A percentile compares a stretch with the other conserved stretches of the same genome.
These are phyloP conservation scores for Athelia psychrophila DNA, from an alignment of 1,284 basidiomycete species.

Conservation along the genomic window DNA sequence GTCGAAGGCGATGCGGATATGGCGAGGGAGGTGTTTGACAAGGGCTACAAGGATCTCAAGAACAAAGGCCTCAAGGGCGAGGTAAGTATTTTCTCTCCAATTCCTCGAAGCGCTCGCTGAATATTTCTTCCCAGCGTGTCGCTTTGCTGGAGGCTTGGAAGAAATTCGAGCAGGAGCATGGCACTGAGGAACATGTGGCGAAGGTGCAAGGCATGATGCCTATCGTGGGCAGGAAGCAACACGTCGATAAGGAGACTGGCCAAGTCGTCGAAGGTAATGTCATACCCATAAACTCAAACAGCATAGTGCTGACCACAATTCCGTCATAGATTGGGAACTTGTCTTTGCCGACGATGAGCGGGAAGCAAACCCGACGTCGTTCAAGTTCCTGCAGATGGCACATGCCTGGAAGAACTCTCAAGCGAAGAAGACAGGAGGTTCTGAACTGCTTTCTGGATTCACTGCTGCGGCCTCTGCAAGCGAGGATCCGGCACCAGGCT, in stretches of 20 bases:
- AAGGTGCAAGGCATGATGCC: slow-evolving; percentile 91
- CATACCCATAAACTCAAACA: not conserved
- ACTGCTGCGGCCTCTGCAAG: slow-evolving; percentile 31
- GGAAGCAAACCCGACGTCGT: slow-evolving; percentile 87
- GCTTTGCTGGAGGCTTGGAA: slow-evolving; percentile 93
- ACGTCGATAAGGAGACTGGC: slow-evolving; percentile 80
- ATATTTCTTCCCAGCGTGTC: slow-evolving; percentile 57
- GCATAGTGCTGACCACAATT: not conserved
- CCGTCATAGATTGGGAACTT: slow-evolving; percentile 80
- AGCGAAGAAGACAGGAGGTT: slow-evolving; percentile 28
- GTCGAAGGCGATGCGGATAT: slow-evolving; percentile 66
- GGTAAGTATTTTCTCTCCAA: slow-evolving; percentile 40
- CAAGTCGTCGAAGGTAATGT: slow-evolving; percentile 81
- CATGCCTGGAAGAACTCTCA: slow-evolving; percentile 80
- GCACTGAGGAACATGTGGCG: slow-evolving; percentile 63
- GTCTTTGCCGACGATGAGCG: slow-evolving; percentile 94
- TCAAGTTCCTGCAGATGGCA: slow-evolving; percentile 93
- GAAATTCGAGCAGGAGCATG: slow-evolving; percentile 80
- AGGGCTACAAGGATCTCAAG: slow-evolving; percentile 87
- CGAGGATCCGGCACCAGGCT: slow-evolving; percentile 4
- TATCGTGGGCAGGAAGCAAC: slow-evolving; percentile 82
- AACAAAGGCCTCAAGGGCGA: slow-evolving; percentile 82
- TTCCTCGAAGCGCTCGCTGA: slow-evolving; percentile 4
- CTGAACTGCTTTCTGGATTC: slow-evolving; percentile 39
- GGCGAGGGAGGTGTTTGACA: slow-evolving; percentile 79